These are phyloP conservation scores for Ustilago cynodontis DNA, from an alignment of 1,284 basidiomycete genomes.

Conservation along the genomic window DNA sequence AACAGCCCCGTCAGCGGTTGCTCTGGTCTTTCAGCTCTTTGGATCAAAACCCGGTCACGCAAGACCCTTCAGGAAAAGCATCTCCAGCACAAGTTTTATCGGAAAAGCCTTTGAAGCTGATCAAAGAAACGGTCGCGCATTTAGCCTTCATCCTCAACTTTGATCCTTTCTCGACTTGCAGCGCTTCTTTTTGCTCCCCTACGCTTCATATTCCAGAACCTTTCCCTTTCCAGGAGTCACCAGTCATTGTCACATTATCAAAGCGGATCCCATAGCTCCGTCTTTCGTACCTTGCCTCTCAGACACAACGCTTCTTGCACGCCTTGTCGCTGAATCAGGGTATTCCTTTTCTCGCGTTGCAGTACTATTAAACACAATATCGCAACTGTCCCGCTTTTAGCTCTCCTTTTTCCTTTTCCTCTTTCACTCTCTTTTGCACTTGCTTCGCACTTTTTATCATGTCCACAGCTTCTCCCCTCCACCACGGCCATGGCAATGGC, in stretches of 20 bases:
- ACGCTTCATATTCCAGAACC: conserved; percentile 6
- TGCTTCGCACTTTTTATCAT: conserved; percentile 14
- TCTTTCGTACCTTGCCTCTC: background rate
- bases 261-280: conserved; percentile 4
- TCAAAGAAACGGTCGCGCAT: conserved; percentile 10
- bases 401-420: background rate
- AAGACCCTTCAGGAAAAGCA: conserved; percentile 19
- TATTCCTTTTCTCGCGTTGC: background rate
- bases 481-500: conserved; percentile 52
- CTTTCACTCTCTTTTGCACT: background rate
- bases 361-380: background rate
- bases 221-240: conserved; percentile 2
- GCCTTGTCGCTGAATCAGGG: background rate
- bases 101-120: conserved; percentile 30
- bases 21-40: conserved; percentile 8
- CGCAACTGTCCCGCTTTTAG: background rate
- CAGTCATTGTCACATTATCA: background rate
- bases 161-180: background rate
- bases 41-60: background rate
- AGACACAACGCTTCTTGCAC: background rate
- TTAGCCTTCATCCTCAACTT: conserved; percentile 11
- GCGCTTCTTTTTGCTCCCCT: background rate
- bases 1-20: background rate
- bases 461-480: conserved; percentile 55
- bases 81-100: conserved; percentile 3